Base-by-base conservation (phyloP, 2,329 filamentous ascomycete genomes). In the Nothophoma quercina region DNA sequence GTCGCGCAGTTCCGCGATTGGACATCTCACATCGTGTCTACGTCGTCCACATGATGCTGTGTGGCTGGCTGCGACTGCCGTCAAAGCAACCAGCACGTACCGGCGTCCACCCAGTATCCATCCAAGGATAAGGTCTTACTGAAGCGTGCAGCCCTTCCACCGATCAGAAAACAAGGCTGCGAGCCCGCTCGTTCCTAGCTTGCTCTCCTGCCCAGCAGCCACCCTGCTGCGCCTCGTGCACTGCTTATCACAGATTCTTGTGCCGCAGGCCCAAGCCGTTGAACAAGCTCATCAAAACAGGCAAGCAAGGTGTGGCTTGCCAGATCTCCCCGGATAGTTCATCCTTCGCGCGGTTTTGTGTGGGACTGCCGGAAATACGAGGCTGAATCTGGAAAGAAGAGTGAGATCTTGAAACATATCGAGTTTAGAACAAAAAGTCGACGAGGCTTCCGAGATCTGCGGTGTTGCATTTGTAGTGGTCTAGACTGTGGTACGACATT, bases 141-240 rank as follows among this genome's bases (percentile, higher is more conserved):
- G 33, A 30, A 15, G 22, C 16, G 2, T 34, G 34, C 48, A 23
- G 22, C 48, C 12, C 22, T 16, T 7, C 26, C 15, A 40, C 48
- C 48, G 48, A 45, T 51, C 48, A 51, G 41, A 51, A 16, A 45
- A 34, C 40, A 45, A 40, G 39, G 38, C 36, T 48, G 29, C 29
- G 15, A 29, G 22, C 28, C 21, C 7, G 16, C 33, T 32, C 26
- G 29, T 39, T 51, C 34, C 34, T 23, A 34, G 21, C 26, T 26
- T 39, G 7, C 13, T 32, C 26, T 26, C 21, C n/a, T 30, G 32
- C 19, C 15, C 47, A 4, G 18, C 33, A 19, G 23, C 8, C 23
- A 19, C 26, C 32, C 22, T 30, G 32, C 25, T 7, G 25, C 32
- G 34, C 43, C 25, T 19, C 33, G 38, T 28, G 28, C 38, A 12